Percentiles rank a stretch among this genome's conserved stretches.
These are phyloP conservation scores for Lenwebbia sp. DNA, from an alignment of 345 rosid genomes.

Conservation along the genomic window DNA sequence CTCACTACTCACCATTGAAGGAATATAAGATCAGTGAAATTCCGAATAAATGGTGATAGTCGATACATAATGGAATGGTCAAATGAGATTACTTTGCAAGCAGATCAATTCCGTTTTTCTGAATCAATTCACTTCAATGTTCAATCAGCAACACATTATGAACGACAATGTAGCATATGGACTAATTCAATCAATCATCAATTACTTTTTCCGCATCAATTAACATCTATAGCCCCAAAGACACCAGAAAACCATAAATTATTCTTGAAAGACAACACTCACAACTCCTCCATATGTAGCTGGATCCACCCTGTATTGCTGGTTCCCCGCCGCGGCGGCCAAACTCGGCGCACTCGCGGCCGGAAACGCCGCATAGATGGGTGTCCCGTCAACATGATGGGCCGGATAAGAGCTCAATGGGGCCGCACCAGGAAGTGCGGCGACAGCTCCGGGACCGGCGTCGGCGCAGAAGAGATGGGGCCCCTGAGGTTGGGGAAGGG, in stretches of 20 bases:
- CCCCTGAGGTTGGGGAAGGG: background rate
- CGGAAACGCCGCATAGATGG: background rate
- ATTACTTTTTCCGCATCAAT: background rate
- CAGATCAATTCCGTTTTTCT: background rate
- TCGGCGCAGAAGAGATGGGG: background rate
- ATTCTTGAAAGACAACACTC: slow-evolving; percentile 4
- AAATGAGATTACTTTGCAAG: background rate
- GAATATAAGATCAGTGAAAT: background rate
- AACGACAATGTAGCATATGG: background rate
- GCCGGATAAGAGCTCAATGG: background rate
- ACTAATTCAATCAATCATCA: background rate
- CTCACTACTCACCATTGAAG: background rate
- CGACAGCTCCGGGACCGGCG: background rate
- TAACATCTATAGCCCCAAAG: background rate
- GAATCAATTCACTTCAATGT: background rate
- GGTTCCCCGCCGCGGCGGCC: slow-evolving; percentile 1
- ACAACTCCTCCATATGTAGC: slow-evolving; percentile 12
- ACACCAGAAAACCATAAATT: background rate
- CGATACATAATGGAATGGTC: too few species aligned
- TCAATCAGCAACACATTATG: background rate
- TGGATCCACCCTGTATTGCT: slow-evolving; percentile 13
- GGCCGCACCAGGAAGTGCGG: background rate
- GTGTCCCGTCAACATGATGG: background rate
- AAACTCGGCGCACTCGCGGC: slow-evolving; percentile 15
- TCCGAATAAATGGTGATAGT: background rate